Conservation (phyloP, 768 basidiomycete species). For the Russula griseocarnosa region DNA sequence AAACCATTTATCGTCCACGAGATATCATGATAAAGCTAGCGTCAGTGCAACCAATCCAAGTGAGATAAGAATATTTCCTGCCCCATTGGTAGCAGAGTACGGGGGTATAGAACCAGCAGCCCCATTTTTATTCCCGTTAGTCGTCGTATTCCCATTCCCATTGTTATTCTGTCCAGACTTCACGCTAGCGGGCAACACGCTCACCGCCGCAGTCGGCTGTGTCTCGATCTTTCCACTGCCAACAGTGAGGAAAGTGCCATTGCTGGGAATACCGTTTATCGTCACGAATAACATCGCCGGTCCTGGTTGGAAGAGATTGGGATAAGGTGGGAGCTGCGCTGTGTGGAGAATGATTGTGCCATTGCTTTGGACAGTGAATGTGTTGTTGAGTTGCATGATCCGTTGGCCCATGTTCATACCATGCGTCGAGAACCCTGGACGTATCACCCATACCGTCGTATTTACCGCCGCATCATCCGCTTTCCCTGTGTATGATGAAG, state of each 20-base stretch:
- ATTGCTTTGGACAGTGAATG: background rate
- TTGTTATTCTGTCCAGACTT: background rate
- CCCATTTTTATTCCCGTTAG: background rate
- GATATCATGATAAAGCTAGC: background rate
- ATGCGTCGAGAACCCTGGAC: conserved; percentile 13
- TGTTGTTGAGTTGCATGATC: conserved; percentile 8
- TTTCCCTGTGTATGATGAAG: background rate
- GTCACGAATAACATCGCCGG: conserved; percentile 13
- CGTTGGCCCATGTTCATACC: conserved; percentile 18
- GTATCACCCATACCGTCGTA: conserved; percentile 6
- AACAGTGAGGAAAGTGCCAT: background rate
- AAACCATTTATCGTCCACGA: background rate
- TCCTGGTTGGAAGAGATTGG: conserved; percentile 14
- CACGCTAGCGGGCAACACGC: background rate
- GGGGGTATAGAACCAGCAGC: background rate
- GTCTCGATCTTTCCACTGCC: background rate
- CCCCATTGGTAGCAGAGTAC: background rate
- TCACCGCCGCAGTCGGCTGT: background rate
- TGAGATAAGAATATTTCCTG: background rate
- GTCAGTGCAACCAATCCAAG: background rate
- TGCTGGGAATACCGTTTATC: conserved; percentile 8
- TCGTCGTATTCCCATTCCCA: background rate
- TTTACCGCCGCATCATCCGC: background rate
- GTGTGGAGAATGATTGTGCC: conserved; percentile 2
- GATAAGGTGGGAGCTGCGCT: background rate